A percentile compares a stretch with the other conserved stretches of the same genome.
Conservation (phyloP, 1,284 basidiomycete species). For the Mycosarcoma maydis region DNA sequence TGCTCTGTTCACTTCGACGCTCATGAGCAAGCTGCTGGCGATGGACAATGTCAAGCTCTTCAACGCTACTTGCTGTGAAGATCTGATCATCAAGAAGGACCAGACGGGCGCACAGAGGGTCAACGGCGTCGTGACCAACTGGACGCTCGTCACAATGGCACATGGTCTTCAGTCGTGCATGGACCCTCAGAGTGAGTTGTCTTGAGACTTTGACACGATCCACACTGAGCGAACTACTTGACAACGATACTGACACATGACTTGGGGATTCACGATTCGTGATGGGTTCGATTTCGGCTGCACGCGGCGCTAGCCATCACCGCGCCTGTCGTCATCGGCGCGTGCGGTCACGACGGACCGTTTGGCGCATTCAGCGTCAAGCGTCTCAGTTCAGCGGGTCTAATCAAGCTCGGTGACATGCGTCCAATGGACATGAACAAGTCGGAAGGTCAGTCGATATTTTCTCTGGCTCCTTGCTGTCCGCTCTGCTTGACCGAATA, state of each 20-base stretch:
- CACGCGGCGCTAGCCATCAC: conserved; percentile 47
- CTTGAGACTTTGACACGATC: no score
- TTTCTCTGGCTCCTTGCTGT: neutral
- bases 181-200: conserved; percentile 80
- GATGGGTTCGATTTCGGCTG: neutral
- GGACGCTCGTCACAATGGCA: conserved; percentile 82
- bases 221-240: neutral
- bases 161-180: conserved; percentile 78
- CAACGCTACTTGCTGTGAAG: conserved; percentile 68
- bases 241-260: no score
- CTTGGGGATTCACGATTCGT: neutral
- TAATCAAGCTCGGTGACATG: conserved; percentile 84
- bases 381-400: conserved; percentile 79
- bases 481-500: no score
- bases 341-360: conserved; percentile 80
- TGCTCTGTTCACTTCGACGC: conserved; percentile 76
- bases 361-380: conserved; percentile 88
- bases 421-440: conserved; percentile 68
- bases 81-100: conserved; percentile 65
- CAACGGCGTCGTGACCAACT: conserved; percentile 85
- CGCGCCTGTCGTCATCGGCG: conserved; percentile 72
- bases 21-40: conserved; percentile 77
- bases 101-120: conserved; percentile 72
- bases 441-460: conserved; percentile 47
- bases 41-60: conserved; percentile 74